Evolutionary conservation across 2,329 filamentous ascomycete genomes (phyloP), one percentile per base, ranked within the genome.

Genomic region (Fusarium avenaceum): DNA sequence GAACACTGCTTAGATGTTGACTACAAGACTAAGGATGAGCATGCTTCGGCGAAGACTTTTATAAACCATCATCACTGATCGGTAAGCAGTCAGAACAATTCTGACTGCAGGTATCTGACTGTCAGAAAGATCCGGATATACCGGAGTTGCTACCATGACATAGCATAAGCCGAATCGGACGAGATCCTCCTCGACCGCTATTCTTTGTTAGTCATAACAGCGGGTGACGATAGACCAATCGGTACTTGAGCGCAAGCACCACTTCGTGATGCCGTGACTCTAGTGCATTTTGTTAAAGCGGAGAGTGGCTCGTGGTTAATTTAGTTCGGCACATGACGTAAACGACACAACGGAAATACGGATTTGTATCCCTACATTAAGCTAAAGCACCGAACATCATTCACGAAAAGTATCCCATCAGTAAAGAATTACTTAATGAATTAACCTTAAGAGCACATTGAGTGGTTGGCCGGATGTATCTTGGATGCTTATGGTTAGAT

Each of bases 51-150:
- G n/a, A 11, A 19, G 2, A 5, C 30, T 47, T 38, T 54, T 54
- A 54, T 54, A n/a, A 13, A 4, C 11, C 7, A n/a, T 22, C 0
- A 19, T 28, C 0, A 15, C 7, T n/a, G 7, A 14, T 19, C 6
- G 26, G 7, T 28, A 28, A 13, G 7, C 19, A 14, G 24, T 45
- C 6, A 24, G 22, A 22, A 22, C 4, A 4, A 22, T 22, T 22
- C 20, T 22, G 20, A 22, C 20, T 22, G 20, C 20, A 22, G 20
- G 20, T 22, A 22, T 22, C 4, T 22, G 20, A 22, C 20, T 4
- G 24, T 44, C 6, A 24, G 26, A 30, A 32, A 38, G 4, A 5
- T 54, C 13, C 51, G 51, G 51, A 54, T 54, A 54, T 54, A 54
- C 22, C 28, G 14, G 7, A 30, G 13, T 20, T 20, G 22, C n/a